Conservation (phyloP, 495 filamentous ascomycete genomes). For the Bombardia bombarda region DNA sequence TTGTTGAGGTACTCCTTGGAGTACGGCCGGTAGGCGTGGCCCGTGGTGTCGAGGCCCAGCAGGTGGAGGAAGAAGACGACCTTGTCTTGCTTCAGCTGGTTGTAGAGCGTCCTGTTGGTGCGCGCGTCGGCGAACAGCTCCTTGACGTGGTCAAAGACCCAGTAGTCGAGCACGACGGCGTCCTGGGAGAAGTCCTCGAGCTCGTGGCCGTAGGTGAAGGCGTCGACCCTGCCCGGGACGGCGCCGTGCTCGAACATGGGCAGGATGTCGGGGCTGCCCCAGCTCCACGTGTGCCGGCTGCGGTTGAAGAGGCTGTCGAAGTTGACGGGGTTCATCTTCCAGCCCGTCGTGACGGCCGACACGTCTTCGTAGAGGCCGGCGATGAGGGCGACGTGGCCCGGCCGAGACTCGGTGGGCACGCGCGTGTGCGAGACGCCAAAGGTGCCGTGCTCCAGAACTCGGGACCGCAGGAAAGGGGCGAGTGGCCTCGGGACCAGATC, state of each 20-base stretch:
- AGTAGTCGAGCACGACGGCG: conserved; percentile 73
- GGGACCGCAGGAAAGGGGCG: conserved; percentile 88
- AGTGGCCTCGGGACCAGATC: conserved; percentile 60
- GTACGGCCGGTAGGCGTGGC: conserved; percentile 83
- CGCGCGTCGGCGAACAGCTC: conserved; percentile 73
- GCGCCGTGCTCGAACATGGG: conserved; percentile 96
- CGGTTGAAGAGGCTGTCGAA: conserved; percentile 99
- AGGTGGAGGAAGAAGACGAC: conserved; percentile 95
- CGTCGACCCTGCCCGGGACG: conserved; percentile 76
- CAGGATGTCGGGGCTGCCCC: conserved; percentile 96
- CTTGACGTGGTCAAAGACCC: conserved; percentile 94
- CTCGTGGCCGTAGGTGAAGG: conserved; percentile 73
- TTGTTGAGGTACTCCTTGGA: conserved; percentile 93
- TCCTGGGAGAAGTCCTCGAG: conserved; percentile 85
- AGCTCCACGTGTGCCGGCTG: conserved; percentile 95
- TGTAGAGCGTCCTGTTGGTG: conserved; percentile 66
- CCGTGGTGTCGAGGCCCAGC: conserved; percentile 89
- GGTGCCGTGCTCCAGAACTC: conserved; percentile 82
- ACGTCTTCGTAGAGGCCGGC: conserved; percentile 98
- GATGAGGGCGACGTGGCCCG: conserved; percentile 96
- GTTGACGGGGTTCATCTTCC: conserved; percentile 97
- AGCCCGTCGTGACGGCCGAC: conserved; percentile 92
- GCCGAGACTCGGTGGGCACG: conserved; percentile 93
- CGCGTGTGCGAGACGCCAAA: conserved; percentile 98
- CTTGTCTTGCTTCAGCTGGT: conserved; percentile 71